Percentiles rank a stretch among this genome's conserved stretches.
Evolutionary conservation across 2,329 filamentous ascomycete genomes (phyloP).

Genomic region (Cercospora sesami): DNA sequence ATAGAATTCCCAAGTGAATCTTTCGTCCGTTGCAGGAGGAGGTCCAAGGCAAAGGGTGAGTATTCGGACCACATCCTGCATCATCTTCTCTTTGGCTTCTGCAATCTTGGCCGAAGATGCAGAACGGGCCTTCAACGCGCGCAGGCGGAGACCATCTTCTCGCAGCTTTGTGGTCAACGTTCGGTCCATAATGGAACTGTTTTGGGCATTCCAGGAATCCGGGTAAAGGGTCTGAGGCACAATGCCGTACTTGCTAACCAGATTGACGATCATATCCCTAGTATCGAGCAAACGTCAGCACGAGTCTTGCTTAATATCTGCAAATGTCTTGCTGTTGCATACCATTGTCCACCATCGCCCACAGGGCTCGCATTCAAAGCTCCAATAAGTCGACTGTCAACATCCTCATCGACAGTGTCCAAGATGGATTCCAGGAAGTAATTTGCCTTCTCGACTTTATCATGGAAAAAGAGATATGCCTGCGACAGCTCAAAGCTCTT

Average conservation of each 20-base stretch:
- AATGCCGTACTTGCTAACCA: constrained; percentile 83
- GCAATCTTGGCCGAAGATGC: constrained; percentile 44
- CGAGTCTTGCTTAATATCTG: constrained; percentile 71
- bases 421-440: constrained; percentile 85
- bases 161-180: constrained; percentile 81
- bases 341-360: constrained; percentile 81
- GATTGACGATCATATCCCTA: constrained; percentile 77
- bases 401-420: constrained; percentile 67
- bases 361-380: constrained; percentile 67
- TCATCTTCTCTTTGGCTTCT: constrained; percentile 67
- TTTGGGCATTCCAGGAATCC: constrained; percentile 75
- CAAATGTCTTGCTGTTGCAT: constrained; percentile 46
- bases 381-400: constrained; percentile 73
- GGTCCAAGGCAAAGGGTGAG: constrained; percentile 81
- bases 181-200: constrained; percentile 67
- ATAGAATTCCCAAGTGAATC: constrained; percentile 79
- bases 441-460: constrained; percentile 89
- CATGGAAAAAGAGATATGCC: constrained; percentile 87
- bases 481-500: constrained; percentile 83
- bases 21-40: constrained; percentile 65
- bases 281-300: constrained; percentile 44
- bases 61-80: constrained; percentile 76
- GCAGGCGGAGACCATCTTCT: constrained; percentile 75
- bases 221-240: constrained; percentile 78
- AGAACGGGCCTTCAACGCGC: constrained; percentile 54